Conservation (phyloP, 2,329 filamentous ascomycete species). For the Colletotrichum sidae region DNA sequence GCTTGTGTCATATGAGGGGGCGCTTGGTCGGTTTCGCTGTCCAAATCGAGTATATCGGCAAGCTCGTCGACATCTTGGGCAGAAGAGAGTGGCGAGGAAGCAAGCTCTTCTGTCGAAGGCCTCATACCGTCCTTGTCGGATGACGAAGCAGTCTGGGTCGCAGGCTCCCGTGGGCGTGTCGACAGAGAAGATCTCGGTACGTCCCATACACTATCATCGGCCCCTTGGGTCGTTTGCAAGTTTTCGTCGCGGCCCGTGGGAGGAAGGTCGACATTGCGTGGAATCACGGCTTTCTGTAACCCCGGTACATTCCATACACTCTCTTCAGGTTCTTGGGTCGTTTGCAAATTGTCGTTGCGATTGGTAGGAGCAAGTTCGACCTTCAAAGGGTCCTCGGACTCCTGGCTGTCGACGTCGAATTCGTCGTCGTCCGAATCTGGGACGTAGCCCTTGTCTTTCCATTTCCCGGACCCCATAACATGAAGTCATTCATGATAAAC, state of each 20-base stretch:
- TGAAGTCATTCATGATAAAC: conserved; percentile 36
- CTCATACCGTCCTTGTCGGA: background rate
- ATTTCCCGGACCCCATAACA: conserved; percentile 54
- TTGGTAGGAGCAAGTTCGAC: conserved; percentile 7
- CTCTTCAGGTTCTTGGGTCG: conserved; percentile 35
- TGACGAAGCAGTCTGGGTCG: background rate
- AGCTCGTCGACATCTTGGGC: conserved; percentile 45
- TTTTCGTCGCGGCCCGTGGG: background rate
- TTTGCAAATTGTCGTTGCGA: conserved; percentile 14
- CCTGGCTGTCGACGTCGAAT: conserved; percentile 53
- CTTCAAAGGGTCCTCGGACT: conserved; percentile 17
- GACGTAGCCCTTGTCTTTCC: conserved; percentile 63
- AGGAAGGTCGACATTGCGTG: conserved; percentile 11
- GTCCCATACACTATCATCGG: conserved; percentile 49
- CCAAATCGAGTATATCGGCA: conserved; percentile 35
- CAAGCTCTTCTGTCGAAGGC: conserved; percentile 30
- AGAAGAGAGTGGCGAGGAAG: conserved; percentile 51
- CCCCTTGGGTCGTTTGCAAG: conserved; percentile 27
- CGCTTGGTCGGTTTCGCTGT: background rate
- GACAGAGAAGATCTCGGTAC: conserved; percentile 47
- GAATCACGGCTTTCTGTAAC: too few relatives aligned
- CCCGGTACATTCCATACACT: too few relatives aligned
- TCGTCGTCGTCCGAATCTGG: conserved; percentile 65
- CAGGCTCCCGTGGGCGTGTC: background rate
- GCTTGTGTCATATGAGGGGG: conserved; percentile 1